Percentiles rank a stretch among this genome's conserved stretches.
Conservation (phyloP, 805 yeast species). For the Saturnispora ahearnii region DNA sequence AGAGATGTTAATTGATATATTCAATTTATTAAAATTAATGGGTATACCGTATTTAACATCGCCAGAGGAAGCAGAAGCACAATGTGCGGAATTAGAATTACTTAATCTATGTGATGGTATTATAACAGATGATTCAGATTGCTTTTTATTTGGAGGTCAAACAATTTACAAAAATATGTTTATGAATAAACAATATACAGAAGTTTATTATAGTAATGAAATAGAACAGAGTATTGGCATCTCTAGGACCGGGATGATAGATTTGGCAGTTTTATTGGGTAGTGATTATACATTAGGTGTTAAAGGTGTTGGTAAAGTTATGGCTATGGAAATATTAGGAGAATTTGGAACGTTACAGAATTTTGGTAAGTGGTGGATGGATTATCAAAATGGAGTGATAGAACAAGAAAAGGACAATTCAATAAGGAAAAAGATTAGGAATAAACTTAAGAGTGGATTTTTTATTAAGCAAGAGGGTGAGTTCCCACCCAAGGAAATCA, state of each 20-base stretch:
- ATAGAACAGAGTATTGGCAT: conserved; percentile 60
- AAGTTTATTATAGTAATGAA: conserved; percentile 57
- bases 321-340: conserved; percentile 82
- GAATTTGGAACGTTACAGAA: conserved; percentile 49
- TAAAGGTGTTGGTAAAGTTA: conserved; percentile 89
- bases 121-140: conserved; percentile 95
- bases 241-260: conserved; percentile 54
- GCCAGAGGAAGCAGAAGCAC: conserved; percentile 99
- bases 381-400: conserved; percentile 33
- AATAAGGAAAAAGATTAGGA: conserved; percentile 49
- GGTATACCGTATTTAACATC: conserved; percentile 95
- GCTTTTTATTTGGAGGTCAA: conserved; percentile 86
- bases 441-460: conserved; percentile 43
- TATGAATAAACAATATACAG: conserved; percentile 86
- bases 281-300: conserved; percentile 94
- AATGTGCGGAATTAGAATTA: conserved; percentile 74
- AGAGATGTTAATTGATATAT: conserved; percentile 82
- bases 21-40: conserved; percentile 74
- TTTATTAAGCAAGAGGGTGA: conserved; percentile 35
- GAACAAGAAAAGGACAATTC: conserved; percentile 35
- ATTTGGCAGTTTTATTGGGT: conserved; percentile 76
- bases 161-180: conserved; percentile 86
- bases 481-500: conserved; percentile 65
- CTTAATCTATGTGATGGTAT: conserved; percentile 84
- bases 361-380: conserved; percentile 52